phyloP scores from a whole-genome alignment of 495 filamentous ascomycete species.

The Aspergillus biplanus region DNA sequence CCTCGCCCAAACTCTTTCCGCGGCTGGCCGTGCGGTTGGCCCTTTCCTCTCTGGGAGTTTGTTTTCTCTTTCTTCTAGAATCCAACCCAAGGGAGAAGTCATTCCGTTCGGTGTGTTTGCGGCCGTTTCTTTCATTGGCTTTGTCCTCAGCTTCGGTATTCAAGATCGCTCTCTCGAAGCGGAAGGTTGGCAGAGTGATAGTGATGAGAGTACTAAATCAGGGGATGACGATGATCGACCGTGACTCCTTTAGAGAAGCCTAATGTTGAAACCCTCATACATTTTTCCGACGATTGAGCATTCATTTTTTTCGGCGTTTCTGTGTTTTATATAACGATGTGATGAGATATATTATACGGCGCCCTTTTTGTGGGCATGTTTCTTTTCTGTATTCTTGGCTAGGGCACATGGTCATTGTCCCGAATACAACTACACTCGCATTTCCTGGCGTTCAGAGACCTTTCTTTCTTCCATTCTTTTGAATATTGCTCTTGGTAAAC shows the following conservation, averaged over 20 bases:
- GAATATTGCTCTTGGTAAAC: too few relatives aligned
- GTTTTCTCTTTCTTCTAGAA: constrained; percentile 70
- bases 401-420: too few relatives aligned
- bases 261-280: too few relatives aligned
- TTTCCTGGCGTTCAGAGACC: too few relatives aligned
- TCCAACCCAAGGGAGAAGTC: constrained; percentile 80
- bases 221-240: constrained; percentile 42
- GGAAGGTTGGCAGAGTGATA: constrained; percentile 62
- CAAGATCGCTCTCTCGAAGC: constrained; percentile 61
- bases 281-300: background rate
- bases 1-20: constrained; percentile 90
- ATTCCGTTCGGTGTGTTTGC: constrained; percentile 84
- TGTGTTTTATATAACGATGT: constrained; percentile 9
- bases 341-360: background rate
- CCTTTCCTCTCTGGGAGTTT: constrained; percentile 86
- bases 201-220: constrained; percentile 51
- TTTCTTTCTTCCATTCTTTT: too few relatives aligned
- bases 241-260: too few relatives aligned
- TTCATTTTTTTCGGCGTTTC: background rate
- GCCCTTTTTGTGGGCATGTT: background rate
- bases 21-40: constrained; percentile 84
- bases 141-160: constrained; percentile 75
- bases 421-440: too few relatives aligned
- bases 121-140: constrained; percentile 74
- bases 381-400: background rate